Conservation (phyloP, 2,329 filamentous ascomycete genomes). For the Aspergillus nomiae region DNA sequence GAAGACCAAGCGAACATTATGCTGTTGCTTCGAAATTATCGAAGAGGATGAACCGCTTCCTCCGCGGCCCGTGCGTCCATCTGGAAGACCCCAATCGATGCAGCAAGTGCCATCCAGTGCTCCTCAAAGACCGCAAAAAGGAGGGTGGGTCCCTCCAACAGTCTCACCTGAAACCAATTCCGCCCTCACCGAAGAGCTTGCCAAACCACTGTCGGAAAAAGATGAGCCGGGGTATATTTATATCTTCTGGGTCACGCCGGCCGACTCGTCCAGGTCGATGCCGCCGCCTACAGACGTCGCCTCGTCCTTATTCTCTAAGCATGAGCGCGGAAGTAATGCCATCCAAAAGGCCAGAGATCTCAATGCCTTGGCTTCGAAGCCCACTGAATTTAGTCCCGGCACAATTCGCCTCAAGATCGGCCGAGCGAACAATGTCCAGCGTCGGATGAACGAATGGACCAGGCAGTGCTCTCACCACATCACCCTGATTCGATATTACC, state of each 20-base stretch:
- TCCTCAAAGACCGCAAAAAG: conserved; percentile 34
- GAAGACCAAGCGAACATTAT: conserved; percentile 27
- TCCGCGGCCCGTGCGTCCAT: conserved; percentile 22
- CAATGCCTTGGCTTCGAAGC: conserved; percentile 33
- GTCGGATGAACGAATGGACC: conserved; percentile 89
- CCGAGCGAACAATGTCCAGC: conserved; percentile 77
- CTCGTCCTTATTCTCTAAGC: conserved; percentile 59
- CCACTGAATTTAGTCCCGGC: conserved; percentile 44
- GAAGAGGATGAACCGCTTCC: conserved; percentile 31
- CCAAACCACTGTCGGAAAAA: conserved; percentile 69
- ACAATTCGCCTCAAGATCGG: conserved; percentile 70
- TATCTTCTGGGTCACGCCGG: conserved; percentile 93
- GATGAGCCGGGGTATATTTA: conserved; percentile 94
- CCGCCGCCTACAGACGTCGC: conserved; percentile 61
- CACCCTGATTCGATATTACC: conserved; percentile 88
- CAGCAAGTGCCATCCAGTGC: conserved; percentile 10
- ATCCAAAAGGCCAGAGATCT: conserved; percentile 39
- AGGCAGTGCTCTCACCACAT: conserved; percentile 89
- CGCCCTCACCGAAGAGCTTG: conserved; percentile 73
- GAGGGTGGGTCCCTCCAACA: conserved; percentile 66
- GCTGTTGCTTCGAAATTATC: conserved; percentile 38
- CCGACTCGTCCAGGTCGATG: conserved; percentile 49
- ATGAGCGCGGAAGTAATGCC: conserved; percentile 37
- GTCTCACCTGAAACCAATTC: conserved; percentile 70
- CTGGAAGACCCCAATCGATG: conserved; percentile 9